Conservation (phyloP, 164 flowering plant genomes). For the Dillenia turbinata region DNA sequence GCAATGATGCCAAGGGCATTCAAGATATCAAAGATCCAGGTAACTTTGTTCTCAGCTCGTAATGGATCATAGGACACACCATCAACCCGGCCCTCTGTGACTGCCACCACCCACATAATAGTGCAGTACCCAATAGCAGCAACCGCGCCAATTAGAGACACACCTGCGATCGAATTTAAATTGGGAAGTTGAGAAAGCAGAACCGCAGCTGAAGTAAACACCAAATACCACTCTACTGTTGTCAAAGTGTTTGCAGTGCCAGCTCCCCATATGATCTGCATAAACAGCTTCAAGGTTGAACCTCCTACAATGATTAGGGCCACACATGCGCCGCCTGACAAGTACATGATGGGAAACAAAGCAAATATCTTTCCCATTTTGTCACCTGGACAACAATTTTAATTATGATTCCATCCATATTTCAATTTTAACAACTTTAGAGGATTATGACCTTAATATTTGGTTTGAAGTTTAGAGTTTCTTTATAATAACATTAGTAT, state of each 20-base stretch:
- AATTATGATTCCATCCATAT: too few relatives aligned
- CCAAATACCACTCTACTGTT: slow-evolving; percentile 42
- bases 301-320: slow-evolving; percentile 55
- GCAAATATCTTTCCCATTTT: slow-evolving; percentile 47
- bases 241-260: slow-evolving; percentile 24
- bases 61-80: slow-evolving; percentile 27
- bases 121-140: slow-evolving; percentile 53
- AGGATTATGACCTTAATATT: too few relatives aligned
- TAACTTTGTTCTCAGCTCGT: slow-evolving; percentile 7
- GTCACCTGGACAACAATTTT: slow-evolving; percentile 29
- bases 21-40: slow-evolving; percentile 22
- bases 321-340: slow-evolving; percentile 64
- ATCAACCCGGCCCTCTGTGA: slow-evolving; percentile 24
- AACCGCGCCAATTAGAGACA: slow-evolving; percentile 52
- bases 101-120: slow-evolving; percentile 40
- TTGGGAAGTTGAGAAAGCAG: slow-evolving; percentile 60
- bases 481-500: too few relatives aligned
- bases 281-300: slow-evolving; percentile 37
- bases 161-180: slow-evolving; percentile 58
- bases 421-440: too few relatives aligned
- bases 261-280: slow-evolving; percentile 25
- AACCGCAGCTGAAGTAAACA: slow-evolving; percentile 43
- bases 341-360: slow-evolving; percentile 50
- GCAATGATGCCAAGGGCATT: slow-evolving; percentile 72
- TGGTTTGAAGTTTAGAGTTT: too few relatives aligned